Conservation (phyloP, 441 rosid species). For the Kokia cookei region DNA sequence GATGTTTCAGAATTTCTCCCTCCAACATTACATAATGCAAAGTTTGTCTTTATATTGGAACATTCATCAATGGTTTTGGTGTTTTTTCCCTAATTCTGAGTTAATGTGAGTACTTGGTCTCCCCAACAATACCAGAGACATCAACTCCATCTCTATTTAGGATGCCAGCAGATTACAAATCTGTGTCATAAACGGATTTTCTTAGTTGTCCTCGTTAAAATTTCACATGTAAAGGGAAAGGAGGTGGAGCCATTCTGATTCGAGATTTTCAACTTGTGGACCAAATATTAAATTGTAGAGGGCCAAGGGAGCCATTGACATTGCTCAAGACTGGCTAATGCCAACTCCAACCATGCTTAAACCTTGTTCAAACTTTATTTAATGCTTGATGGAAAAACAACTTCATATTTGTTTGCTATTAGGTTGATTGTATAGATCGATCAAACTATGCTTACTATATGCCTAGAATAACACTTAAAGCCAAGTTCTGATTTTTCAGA, state of each 20-base stretch:
- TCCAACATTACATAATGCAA: background rate
- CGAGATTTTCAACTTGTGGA: background rate
- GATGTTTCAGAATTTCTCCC: background rate
- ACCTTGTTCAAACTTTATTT: too few relatives aligned
- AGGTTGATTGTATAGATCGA: too few relatives aligned
- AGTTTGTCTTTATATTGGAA: background rate
- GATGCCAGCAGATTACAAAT: background rate
- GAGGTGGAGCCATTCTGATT: background rate
- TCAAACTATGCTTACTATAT: background rate
- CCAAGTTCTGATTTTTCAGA: background rate
- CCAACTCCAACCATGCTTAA: too few relatives aligned
- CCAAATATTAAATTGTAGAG: conserved; percentile 8
- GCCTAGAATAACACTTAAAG: conserved; percentile 14
- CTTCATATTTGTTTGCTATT: background rate
- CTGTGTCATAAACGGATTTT: background rate
- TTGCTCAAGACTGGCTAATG: background rate
- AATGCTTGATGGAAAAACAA: background rate
- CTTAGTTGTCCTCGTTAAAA: conserved; percentile 2
- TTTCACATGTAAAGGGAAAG: background rate
- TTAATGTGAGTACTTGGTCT: background rate
- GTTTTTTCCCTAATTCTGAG: background rate
- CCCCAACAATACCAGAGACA: background rate
- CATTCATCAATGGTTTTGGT: background rate
- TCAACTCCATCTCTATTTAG: background rate
- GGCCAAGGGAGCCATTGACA: conserved; percentile 10